phyloP scores from a whole-genome alignment of 495 filamentous ascomycete species.

The Darksidea phi region DNA sequence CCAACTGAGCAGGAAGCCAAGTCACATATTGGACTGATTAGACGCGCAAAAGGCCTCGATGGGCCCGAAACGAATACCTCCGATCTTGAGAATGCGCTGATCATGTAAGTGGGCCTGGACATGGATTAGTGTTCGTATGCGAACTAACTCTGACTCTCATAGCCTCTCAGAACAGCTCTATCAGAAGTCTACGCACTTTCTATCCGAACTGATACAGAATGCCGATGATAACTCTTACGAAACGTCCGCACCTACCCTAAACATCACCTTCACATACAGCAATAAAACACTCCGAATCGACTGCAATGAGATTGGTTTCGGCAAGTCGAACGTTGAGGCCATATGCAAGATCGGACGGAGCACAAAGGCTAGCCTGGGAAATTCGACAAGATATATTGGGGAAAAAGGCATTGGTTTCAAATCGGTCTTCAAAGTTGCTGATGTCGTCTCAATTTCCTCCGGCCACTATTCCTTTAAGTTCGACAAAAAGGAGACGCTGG shows the following conservation, averaged over 20 bases:
- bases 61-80: not conserved
- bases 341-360: not conserved
- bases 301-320: not conserved
- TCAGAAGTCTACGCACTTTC: not conserved
- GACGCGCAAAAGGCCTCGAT: not conserved
- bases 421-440: not conserved
- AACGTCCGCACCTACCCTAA: not conserved
- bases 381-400: not conserved
- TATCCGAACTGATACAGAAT: not conserved
- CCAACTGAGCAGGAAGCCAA: not conserved
- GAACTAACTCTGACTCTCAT: not conserved
- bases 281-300: not conserved
- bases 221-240: not conserved
- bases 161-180: not conserved
- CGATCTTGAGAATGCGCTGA: not conserved
- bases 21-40: not conserved
- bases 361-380: not conserved
- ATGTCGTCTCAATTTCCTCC: not conserved
- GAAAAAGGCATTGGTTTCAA: conserved; percentile 1
- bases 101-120: not conserved
- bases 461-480: not conserved
- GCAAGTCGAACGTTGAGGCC: not conserved
- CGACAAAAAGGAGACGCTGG: not conserved
- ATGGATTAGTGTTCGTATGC: not conserved
- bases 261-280: not conserved